phyloP scores from a whole-genome alignment of 1,284 basidiomycete species.

The Cutaneotrichosporon cutaneum region DNA sequence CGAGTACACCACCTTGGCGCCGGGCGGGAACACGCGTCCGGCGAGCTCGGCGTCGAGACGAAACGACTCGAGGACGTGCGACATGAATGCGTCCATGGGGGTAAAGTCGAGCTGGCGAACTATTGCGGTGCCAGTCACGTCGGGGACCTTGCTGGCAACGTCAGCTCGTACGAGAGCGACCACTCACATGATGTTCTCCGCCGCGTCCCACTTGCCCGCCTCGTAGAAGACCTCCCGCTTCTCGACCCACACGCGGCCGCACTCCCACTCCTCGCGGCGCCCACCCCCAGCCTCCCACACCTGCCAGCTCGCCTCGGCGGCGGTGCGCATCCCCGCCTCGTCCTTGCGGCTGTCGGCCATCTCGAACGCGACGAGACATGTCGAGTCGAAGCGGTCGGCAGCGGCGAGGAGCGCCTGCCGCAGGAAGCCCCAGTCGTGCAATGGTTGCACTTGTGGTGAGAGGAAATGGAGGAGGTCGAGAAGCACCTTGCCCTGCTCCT shows the following conservation, averaged over 20 bases:
- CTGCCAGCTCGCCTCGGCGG: conserved; percentile 79
- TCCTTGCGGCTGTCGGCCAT: conserved; percentile 69
- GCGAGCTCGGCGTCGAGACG: conserved; percentile 74
- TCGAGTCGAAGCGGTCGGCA: conserved; percentile 82
- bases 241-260: conserved; percentile 88
- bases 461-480: conserved; percentile 60
- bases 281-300: conserved; percentile 59
- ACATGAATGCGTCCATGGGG: conserved; percentile 90
- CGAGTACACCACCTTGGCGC: conserved; percentile 44
- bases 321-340: conserved; percentile 70
- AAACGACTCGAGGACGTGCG: conserved; percentile 64
- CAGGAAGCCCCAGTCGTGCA: conserved; percentile 65
- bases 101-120: conserved; percentile 68
- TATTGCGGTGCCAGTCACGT: conserved; percentile 33
- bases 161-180: not conserved
- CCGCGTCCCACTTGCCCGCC: conserved; percentile 70
- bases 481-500: conserved; percentile 37
- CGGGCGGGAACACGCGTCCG: conserved; percentile 78
- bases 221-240: conserved; percentile 93
- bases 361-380: conserved; percentile 79
- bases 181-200: conserved; percentile 79
- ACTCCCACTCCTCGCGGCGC: conserved; percentile 71
- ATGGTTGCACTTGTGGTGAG: conserved; percentile 62
- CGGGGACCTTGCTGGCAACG: conserved; percentile 33
- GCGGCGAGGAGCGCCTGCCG: conserved; percentile 68